phyloP scores from a whole-genome alignment of 768 basidiomycete genomes.

The Podaxis sp. region DNA sequence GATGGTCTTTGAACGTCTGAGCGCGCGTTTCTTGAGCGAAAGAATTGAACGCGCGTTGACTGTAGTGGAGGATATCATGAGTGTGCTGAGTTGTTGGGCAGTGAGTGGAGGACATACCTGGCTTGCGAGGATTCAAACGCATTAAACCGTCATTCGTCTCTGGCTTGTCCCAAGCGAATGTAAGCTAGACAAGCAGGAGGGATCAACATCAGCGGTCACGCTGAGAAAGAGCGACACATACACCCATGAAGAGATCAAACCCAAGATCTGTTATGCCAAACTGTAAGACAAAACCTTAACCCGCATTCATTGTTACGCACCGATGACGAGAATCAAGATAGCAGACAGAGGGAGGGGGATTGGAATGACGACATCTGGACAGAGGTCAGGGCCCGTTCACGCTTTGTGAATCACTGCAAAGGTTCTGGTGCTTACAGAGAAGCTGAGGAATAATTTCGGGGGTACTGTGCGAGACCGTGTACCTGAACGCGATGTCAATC shows the following conservation, averaged over 20 bases:
- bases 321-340: constrained; percentile 67
- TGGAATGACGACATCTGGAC: constrained; percentile 59
- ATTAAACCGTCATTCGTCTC: constrained; percentile 63
- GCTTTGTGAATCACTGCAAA: not conserved
- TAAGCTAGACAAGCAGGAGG: constrained; percentile 33
- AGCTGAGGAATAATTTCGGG: constrained; percentile 69
- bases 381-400: not conserved
- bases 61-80: constrained; percentile 14
- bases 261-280: constrained; percentile 50
- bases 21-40: constrained; percentile 50
- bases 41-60: constrained; percentile 54
- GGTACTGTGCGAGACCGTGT: constrained; percentile 63
- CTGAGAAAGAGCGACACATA: constrained; percentile 24
- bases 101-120: constrained; percentile 32
- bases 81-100: not conserved
- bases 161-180: constrained; percentile 71
- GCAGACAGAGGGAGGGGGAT: constrained; percentile 63
- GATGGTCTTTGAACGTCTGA: constrained; percentile 52
- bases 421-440: constrained; percentile 40
- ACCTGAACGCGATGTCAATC: constrained; percentile 28
- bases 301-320: constrained; percentile 26
- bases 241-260: constrained; percentile 64
- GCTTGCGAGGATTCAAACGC: constrained; percentile 63
- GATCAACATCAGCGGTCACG: not conserved
- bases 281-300: not conserved